phyloP scores from a whole-genome alignment of 1,284 basidiomycete species.

The Puccinia novopanici region DNA sequence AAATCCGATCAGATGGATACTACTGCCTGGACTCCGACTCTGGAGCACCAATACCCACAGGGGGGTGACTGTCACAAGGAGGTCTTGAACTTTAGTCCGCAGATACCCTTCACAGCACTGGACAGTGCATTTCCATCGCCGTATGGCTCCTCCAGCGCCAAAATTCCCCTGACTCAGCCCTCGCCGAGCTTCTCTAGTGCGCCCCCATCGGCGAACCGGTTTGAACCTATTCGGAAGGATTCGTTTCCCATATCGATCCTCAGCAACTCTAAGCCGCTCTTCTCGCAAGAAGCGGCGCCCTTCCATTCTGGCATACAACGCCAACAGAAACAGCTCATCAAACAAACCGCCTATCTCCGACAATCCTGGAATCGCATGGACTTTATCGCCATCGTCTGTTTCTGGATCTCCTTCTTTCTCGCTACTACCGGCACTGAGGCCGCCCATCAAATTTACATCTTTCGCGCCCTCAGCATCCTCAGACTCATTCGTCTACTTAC shows the following conservation, averaged over 20 bases:
- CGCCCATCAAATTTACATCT: slow-evolving; percentile 62
- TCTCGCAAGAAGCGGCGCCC: slow-evolving; percentile 40
- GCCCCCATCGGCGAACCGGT: neutral
- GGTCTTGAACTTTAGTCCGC: slow-evolving; percentile 5
- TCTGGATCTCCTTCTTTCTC: slow-evolving; percentile 75
- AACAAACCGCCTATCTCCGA: slow-evolving; percentile 71
- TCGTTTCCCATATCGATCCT: slow-evolving; percentile 21
- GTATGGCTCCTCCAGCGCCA: slow-evolving; percentile 62
- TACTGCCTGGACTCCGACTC: slow-evolving; percentile 23
- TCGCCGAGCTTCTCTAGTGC: slow-evolving; percentile 3
- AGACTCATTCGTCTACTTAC: slow-evolving; percentile 80
- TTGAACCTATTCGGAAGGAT: slow-evolving; percentile 14
- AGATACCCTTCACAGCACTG: neutral
- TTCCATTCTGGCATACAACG: slow-evolving; percentile 43
- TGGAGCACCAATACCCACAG: neutral
- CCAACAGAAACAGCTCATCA: slow-evolving; percentile 50
- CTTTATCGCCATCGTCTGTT: slow-evolving; percentile 76
- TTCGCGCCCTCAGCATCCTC: slow-evolving; percentile 85
- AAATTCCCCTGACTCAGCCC: slow-evolving; percentile 6
- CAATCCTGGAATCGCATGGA: slow-evolving; percentile 95
- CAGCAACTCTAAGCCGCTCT: slow-evolving; percentile 6
- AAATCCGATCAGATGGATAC: slow-evolving; percentile 3
- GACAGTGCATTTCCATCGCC: slow-evolving; percentile 50
- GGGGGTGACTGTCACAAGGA: neutral
- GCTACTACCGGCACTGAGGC: slow-evolving; percentile 73